A percentile compares a stretch with the other conserved stretches of the same genome.
Conservation (phyloP, 768 basidiomycete genomes). For the Pisolithus tinctorius region DNA sequence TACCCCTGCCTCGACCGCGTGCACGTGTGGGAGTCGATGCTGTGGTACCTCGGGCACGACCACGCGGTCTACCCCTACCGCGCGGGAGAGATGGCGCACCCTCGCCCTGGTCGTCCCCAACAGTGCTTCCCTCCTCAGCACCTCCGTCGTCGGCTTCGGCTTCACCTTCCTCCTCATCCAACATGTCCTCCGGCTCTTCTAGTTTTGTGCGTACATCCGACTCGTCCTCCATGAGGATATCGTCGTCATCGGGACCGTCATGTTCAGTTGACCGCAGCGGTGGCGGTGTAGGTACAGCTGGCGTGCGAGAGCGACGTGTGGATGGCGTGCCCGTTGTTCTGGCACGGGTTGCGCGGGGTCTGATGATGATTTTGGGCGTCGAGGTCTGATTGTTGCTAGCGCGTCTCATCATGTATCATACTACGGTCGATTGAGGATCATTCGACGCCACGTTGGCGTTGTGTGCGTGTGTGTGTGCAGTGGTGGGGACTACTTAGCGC, state of each 20-base stretch:
- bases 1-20: constrained; percentile 35
- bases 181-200: constrained; percentile 24
- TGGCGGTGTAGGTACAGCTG: constrained; percentile 9
- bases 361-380: constrained; percentile 35
- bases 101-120: constrained; percentile 29
- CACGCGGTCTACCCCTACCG: constrained; percentile 32
- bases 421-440: too few relatives aligned
- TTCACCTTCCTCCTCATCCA: constrained; percentile 22
- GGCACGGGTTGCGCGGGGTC: constrained; percentile 28
- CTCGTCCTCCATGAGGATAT: constrained; percentile 13
- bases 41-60: constrained; percentile 29
- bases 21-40: constrained; percentile 28
- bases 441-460: too few relatives aligned
- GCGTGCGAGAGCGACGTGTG: constrained; percentile 18
- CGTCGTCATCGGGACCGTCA: constrained; percentile 14
- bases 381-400: constrained; percentile 11
- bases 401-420: constrained; percentile 13
- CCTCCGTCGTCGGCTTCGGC: constrained; percentile 23
- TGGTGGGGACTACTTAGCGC: too few relatives aligned
- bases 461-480: too few relatives aligned
- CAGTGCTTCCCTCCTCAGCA: constrained; percentile 21
- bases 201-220: constrained; percentile 22
- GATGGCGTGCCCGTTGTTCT: constrained; percentile 15
- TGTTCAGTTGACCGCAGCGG: constrained; percentile 5
- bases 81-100: constrained; percentile 27